Evolutionary conservation across 2,329 filamentous ascomycete genomes (phyloP).

Genomic region (Cercospora zeina): DNA sequence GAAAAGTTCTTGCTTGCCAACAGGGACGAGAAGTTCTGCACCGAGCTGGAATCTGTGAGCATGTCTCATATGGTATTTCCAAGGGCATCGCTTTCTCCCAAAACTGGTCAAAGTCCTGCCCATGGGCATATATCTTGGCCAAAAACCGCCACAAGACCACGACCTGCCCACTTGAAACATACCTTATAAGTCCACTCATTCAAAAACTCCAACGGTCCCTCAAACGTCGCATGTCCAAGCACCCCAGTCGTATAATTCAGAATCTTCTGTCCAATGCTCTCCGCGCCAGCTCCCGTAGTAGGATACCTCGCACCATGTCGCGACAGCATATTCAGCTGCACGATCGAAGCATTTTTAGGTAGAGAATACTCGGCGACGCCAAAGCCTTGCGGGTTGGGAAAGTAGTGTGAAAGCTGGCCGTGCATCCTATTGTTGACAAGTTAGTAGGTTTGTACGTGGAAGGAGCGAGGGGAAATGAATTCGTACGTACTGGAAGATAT

Average conservation of each 20-base stretch:
- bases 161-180: background rate
- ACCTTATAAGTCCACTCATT: slow-evolving; percentile 63
- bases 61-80: background rate
- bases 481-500: slow-evolving; percentile 65
- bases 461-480: too few relatives aligned
- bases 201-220: slow-evolving; percentile 63
- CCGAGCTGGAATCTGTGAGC: slow-evolving; percentile 54
- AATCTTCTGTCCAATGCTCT: slow-evolving; percentile 59
- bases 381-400: slow-evolving; percentile 66
- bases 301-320: slow-evolving; percentile 75
- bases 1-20: slow-evolving; percentile 64
- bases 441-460: background rate
- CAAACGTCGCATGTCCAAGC: slow-evolving; percentile 49
- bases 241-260: slow-evolving; percentile 51
- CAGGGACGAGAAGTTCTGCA: slow-evolving; percentile 68
- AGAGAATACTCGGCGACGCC: slow-evolving; percentile 71
- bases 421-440: slow-evolving; percentile 50
- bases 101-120: too few relatives aligned
- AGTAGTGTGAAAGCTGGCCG: slow-evolving; percentile 69
- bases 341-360: slow-evolving; percentile 65
- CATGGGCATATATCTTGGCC: too few relatives aligned
- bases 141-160: too few relatives aligned
- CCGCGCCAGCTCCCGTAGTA: slow-evolving; percentile 59
- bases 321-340: slow-evolving; percentile 71
- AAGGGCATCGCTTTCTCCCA: too few relatives aligned